Conservation (phyloP, 2,329 filamentous ascomycete species). For the Alternaria alternata region DNA sequence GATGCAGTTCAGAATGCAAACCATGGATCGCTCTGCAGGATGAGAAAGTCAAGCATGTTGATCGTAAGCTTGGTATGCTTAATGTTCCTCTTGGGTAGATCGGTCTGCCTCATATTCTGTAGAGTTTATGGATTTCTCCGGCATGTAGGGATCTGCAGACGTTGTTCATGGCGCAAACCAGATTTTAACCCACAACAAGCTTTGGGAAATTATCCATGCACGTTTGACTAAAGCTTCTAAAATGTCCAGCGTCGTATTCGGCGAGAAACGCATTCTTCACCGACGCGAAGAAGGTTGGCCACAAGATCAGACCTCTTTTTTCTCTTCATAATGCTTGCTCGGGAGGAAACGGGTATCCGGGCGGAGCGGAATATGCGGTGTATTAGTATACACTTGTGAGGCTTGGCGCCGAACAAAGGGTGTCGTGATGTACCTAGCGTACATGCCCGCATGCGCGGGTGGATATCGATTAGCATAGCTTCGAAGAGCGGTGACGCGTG, state of each 20-base stretch:
- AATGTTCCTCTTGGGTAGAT: background rate
- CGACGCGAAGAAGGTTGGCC: background rate
- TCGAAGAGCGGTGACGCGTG: conserved; percentile 4
- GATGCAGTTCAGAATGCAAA: background rate
- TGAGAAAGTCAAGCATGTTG: background rate
- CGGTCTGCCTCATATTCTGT: background rate
- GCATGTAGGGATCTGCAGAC: background rate
- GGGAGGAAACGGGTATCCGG: conserved; percentile 1
- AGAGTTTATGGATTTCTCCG: background rate
- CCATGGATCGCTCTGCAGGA: background rate
- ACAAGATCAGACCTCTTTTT: background rate
- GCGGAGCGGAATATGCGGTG: conserved; percentile 24
- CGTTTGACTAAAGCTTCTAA: background rate
- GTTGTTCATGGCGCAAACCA: conserved; percentile 2
- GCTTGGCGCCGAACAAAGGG: conserved; percentile 18
- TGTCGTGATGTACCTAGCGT: conserved; percentile 9
- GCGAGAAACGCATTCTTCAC: background rate
- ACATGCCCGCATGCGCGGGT: conserved; percentile 4
- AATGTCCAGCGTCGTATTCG: background rate
- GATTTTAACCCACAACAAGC: background rate
- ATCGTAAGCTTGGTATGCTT: conserved; percentile 6
- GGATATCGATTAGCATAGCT: conserved; percentile 5
- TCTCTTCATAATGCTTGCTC: background rate
- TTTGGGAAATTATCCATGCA: background rate
- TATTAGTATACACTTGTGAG: conserved; percentile 3